Evolutionary conservation across 768 basidiomycete genomes (phyloP), one percentile per base, ranked within the genome.

Genomic region (Mycena indigotica): DNA sequence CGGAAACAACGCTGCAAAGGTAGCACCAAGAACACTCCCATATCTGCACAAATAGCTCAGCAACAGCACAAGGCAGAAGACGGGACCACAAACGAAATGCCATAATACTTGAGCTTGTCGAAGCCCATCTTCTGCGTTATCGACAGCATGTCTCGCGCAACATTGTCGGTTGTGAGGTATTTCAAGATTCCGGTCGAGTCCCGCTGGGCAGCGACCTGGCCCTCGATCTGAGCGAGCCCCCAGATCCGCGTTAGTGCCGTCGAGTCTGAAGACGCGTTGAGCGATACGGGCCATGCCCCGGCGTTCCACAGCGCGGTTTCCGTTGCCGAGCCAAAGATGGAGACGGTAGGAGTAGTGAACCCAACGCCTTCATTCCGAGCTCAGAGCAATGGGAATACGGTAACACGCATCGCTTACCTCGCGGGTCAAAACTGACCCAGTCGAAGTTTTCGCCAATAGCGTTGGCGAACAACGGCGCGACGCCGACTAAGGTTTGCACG

Each of bases 371-470:
- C n/a, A n/a, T n/a, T n/a, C n/a, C n/a, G n/a, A n/a, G n/a, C n/a
- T n/a, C n/a, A n/a, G 32, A 17, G n/a, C n/a, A n/a, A n/a, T n/a
- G 32, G 8, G 17, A 8, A 17, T 8, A 17, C 32, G 32, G 8
- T 35, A 35, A 35, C 8, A 35, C 8, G 32, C 8, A 17, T 35
- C 17, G 67, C 71, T 70, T 28, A 38, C 62, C 65, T 49, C 70
- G 64, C 26, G 71, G 68, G 51, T 72, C 71, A 48, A 69, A 71
- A 15, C 67, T 59, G 3, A 70, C 61, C 3, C 68, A 54, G 30
- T 71, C 71, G 39, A 56, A 72, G 10, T 62, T 53, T 24, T 40
- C n/a, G 3, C 54, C 54, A n/a, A 60, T 45, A 12, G 52, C 10
- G 19, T 19, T 38, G 21, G 41, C 50, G n/a, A 60, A 60, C 1